Percentiles rank a stretch among this genome's conserved stretches.
Conservation (phyloP, 257 asterid species). For the Solanum neorickii region DNA sequence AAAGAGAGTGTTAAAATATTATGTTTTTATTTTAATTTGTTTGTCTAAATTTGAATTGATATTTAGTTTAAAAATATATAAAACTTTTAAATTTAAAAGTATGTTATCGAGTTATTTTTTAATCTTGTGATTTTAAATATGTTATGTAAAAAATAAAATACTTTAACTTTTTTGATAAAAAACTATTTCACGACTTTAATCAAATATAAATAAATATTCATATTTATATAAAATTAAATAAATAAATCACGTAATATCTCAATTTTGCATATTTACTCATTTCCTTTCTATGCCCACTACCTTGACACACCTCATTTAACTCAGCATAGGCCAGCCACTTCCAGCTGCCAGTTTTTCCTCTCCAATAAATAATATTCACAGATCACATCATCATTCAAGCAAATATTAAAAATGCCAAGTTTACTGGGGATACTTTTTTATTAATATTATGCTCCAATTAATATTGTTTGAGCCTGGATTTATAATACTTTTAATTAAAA, state of each 20-base stretch:
- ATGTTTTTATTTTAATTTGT: fast-evolving
- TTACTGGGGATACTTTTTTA: not conserved
- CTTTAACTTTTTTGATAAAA: too few relatives aligned
- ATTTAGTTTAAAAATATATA: not conserved
- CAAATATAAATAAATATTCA: not conserved
- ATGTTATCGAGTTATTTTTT: too few relatives aligned
- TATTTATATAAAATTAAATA: not conserved
- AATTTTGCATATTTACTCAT: not conserved
- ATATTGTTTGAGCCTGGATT: not conserved
- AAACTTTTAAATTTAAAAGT: not conserved
- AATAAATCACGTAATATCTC: not conserved
- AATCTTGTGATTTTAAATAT: too few relatives aligned
- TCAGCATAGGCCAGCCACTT: not conserved
- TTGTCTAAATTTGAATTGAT: not conserved
- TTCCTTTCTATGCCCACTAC: not conserved
- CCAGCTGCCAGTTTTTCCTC: not conserved
- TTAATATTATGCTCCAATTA: not conserved
- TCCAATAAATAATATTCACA: not conserved
- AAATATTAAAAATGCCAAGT: not conserved
- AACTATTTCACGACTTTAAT: fast-evolving
- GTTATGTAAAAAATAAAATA: too few relatives aligned
- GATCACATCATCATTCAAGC: not conserved
- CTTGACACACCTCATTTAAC: not conserved
- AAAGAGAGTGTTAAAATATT: not conserved
- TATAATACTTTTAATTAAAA: not conserved